Evolutionary conservation across 179 eudicot species (phyloP).

Genomic region (Beta lomatogona): DNA sequence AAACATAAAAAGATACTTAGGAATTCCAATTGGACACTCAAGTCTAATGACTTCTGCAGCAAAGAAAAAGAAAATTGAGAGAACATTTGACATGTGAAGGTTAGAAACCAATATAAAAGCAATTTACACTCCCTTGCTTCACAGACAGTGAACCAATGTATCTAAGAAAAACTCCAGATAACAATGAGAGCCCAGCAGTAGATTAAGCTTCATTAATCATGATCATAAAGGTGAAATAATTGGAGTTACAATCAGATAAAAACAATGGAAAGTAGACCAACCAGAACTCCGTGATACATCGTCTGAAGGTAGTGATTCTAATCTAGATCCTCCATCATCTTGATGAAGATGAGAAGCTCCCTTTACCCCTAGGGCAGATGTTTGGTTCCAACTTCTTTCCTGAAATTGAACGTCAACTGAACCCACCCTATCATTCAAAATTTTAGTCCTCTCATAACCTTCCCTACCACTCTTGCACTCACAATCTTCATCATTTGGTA

Average conservation of each 20-base stretch:
- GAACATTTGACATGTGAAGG: not conserved
- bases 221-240: not conserved
- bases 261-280: slow-evolving; percentile 17
- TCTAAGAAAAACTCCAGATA: not conserved
- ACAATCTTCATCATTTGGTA: slow-evolving; percentile 38
- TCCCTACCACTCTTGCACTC: slow-evolving; percentile 36
- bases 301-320: slow-evolving; percentile 23
- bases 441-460: slow-evolving; percentile 41
- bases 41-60: not conserved
- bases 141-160: not conserved
- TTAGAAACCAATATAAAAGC: not conserved
- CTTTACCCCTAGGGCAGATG: slow-evolving; percentile 26
- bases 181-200: not conserved
- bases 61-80: not conserved
- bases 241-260: not conserved
- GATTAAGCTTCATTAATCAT: not conserved
- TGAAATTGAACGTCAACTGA: slow-evolving; percentile 37
- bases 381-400: slow-evolving; percentile 24
- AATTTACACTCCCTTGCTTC: not conserved
- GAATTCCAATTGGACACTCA: not conserved
- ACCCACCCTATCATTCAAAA: slow-evolving; percentile 40
- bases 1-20: not conserved
- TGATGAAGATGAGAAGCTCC: slow-evolving; percentile 19
- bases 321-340: slow-evolving; percentile 31
- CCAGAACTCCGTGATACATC: slow-evolving; percentile 24